Percentiles rank a stretch among this genome's conserved stretches.
These are phyloP conservation scores for Aphanomyces invadans DNA, from an alignment of 352 stramenopile genomes.

Conservation along the genomic window DNA sequence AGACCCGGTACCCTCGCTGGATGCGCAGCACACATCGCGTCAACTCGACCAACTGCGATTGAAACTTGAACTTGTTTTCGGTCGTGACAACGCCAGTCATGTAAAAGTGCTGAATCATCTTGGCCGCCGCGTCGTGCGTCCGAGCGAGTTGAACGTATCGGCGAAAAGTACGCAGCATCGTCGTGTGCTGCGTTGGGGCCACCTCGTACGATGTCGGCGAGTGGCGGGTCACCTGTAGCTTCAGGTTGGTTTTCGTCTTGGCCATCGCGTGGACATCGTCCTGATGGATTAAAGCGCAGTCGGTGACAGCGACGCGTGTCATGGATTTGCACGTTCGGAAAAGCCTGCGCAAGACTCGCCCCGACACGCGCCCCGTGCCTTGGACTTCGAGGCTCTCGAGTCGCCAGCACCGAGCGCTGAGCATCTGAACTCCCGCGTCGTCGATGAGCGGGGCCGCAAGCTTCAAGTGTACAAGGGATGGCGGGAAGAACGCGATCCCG, in stretches of 20 bases:
- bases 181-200: neutral
- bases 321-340: conserved; percentile 17
- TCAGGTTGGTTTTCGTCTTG: neutral
- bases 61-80: conserved; percentile 18
- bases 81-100: conserved; percentile 7
- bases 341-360: neutral
- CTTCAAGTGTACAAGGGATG: neutral
- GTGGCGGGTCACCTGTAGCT: neutral
- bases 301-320: neutral
- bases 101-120: conserved; percentile 14
- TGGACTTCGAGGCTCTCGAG: neutral
- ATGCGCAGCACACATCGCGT: conserved; percentile 7
- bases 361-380: neutral
- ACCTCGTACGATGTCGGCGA: neutral
- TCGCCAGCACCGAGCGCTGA: conserved; percentile 5
- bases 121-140: conserved; percentile 2
- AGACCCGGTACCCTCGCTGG: conserved; percentile 1
- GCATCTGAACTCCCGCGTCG: neutral
- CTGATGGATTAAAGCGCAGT: neutral
- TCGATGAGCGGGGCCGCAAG: neutral
- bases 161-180: neutral
- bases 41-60: neutral
- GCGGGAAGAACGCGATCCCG: conserved; percentile 7
- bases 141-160: neutral
- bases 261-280: neutral